Percentiles rank a stretch among this genome's conserved stretches.
Evolutionary conservation across 805 yeast genomes (phyloP).

Genomic region (Spathaspora arborariae): DNA sequence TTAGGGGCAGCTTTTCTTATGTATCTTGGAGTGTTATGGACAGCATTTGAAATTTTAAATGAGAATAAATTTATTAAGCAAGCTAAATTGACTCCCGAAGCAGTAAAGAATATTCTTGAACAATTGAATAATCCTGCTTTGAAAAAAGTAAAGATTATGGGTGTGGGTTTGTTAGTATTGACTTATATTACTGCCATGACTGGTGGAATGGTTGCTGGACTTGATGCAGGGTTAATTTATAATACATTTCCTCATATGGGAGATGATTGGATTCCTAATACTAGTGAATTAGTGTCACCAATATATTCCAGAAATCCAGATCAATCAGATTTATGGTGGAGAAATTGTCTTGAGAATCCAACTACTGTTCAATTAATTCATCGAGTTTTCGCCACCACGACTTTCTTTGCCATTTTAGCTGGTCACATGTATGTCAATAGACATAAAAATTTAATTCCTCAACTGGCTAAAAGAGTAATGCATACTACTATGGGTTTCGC

Average conservation of each 20-base stretch:
- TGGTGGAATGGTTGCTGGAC: constrained; percentile 97
- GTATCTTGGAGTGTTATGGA: constrained; percentile 85
- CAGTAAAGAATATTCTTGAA: constrained; percentile 51
- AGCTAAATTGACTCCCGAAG: constrained; percentile 45
- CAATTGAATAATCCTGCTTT: constrained; percentile 61
- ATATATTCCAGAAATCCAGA: constrained; percentile 65
- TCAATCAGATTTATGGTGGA: constrained; percentile 77
- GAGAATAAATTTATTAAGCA: constrained; percentile 61
- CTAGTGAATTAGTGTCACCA: constrained; percentile 73
- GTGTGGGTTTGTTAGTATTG: constrained; percentile 57
- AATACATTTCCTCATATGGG: constrained; percentile 98
- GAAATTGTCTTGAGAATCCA: constrained; percentile 92
- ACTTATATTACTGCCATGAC: constrained; percentile 92
- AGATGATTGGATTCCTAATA: constrained; percentile 69
- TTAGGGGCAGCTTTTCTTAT: constrained; percentile 87
- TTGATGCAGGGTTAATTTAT: constrained; percentile 95
- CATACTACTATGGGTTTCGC: constrained; percentile 80
- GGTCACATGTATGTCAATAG: constrained; percentile 65
- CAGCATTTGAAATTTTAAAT: constrained; percentile 79
- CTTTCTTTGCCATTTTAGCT: constrained; percentile 68
- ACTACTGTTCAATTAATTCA: constrained; percentile 92
- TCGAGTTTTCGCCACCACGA: constrained; percentile 76
- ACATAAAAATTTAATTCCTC: constrained; percentile 54
- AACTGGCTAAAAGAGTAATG: constrained; percentile 48
- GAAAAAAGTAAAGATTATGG: constrained; percentile 50